Evolutionary conservation across 345 rosid genomes (phyloP).

Genomic region (Eucalyptus regnans): DNA sequence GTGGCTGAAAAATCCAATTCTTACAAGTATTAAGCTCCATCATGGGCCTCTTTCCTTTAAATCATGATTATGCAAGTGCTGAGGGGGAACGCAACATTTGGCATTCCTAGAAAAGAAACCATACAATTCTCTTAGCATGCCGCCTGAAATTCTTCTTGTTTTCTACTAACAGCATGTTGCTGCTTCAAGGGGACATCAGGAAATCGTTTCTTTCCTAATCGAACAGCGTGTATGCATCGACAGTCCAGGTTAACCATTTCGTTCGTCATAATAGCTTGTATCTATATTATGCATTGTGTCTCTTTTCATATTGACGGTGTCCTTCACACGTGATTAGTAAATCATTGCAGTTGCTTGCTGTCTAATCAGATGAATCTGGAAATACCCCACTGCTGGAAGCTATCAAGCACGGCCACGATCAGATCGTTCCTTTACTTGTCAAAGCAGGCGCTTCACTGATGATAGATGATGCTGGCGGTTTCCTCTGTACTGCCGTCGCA

Average conservation of each 20-base stretch:
- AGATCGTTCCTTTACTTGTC: constrained; percentile 41
- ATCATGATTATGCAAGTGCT: background rate
- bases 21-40: background rate
- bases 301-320: background rate
- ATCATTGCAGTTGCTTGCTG: background rate
- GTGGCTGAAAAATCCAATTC: background rate
- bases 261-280: too few relatives aligned
- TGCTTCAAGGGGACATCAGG: constrained; percentile 65
- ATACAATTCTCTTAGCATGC: too few relatives aligned
- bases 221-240: constrained; percentile 42
- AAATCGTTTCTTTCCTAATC: constrained; percentile 47
- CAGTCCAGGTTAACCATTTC: constrained; percentile 16
- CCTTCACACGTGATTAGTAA: background rate
- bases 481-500: constrained; percentile 50
- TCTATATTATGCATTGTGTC: background rate
- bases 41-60: background rate
- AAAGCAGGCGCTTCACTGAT: constrained; percentile 46
- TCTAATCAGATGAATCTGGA: constrained; percentile 44
- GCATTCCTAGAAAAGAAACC: background rate
- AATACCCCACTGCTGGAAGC: constrained; percentile 79
- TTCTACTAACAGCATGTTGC: constrained; percentile 52
- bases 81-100: background rate
- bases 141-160: background rate
- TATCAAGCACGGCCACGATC: constrained; percentile 55
- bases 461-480: constrained; percentile 53